Conservation (phyloP, 129 eudicot species). For the Saposhnikovia divaricata region DNA sequence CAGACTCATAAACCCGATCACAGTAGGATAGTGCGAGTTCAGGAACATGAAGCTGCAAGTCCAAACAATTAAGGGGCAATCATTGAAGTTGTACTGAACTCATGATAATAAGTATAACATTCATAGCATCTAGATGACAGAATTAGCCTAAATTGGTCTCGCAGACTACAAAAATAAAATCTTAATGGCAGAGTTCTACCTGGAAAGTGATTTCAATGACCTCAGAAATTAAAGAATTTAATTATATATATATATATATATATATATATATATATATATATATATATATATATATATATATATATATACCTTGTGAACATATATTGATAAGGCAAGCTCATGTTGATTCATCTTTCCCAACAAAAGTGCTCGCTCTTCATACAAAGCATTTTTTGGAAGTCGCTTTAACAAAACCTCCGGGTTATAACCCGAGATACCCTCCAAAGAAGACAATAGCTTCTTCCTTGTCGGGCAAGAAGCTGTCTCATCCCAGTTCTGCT, state of each 20-base stretch:
- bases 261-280: constrained; percentile 30
- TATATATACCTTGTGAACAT: constrained; percentile 74
- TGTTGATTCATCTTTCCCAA: constrained; percentile 97
- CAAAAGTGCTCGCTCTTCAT: constrained; percentile 82
- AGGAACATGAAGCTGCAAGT: constrained; percentile 80
- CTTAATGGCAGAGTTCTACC: not conserved
- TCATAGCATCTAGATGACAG: constrained; percentile 1
- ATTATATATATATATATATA: constrained; percentile 27
- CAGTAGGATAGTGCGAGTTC: constrained; percentile 86
- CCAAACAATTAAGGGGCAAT: constrained; percentile 7
- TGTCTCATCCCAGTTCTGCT: constrained; percentile 86
- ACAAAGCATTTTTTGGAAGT: constrained; percentile 80
- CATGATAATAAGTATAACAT: not conserved
- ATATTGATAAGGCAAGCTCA: constrained; percentile 91
- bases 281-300: too few relatives aligned
- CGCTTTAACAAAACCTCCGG: constrained; percentile 70
- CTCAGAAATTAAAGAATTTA: not conserved
- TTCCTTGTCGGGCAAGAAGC: constrained; percentile 68
- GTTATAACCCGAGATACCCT: constrained; percentile 73
- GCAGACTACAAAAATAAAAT: not conserved
- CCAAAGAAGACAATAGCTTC: constrained; percentile 82
- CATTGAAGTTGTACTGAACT: not conserved
- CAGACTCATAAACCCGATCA: constrained; percentile 83
- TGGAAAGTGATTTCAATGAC: not conserved
- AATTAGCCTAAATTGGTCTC: not conserved